These are phyloP conservation scores for Dryas alaskensis DNA, from an alignment of 306 rosid species.

Conservation along the genomic window DNA sequence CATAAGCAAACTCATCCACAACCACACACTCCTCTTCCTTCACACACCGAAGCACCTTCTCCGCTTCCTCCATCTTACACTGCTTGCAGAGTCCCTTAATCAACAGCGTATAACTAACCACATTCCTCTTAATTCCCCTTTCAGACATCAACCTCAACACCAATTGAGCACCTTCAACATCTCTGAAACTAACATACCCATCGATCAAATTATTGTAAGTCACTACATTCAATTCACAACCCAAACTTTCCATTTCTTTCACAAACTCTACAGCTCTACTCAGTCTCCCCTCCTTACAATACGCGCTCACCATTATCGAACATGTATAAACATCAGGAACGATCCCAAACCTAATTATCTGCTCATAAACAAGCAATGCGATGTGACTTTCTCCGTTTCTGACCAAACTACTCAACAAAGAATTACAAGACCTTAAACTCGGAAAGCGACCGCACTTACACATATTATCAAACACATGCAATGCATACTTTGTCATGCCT, in stretches of 20 bases:
- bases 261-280: conserved; percentile 40
- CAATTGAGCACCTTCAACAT: conserved; percentile 43
- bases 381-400: conserved; percentile 32
- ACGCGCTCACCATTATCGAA: conserved; percentile 60
- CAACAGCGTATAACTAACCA: conserved; percentile 57
- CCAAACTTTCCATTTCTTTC: conserved; percentile 54
- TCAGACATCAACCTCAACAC: conserved; percentile 55
- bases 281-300: conserved; percentile 57
- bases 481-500: conserved; percentile 57
- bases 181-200: conserved; percentile 59
- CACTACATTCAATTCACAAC: conserved; percentile 57
- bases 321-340: conserved; percentile 61
- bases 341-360: conserved; percentile 47
- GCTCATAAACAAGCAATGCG: conserved; percentile 57
- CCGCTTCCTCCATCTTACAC: conserved; percentile 58
- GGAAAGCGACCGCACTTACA: conserved; percentile 49
- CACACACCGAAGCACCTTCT: conserved; percentile 47
- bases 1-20: conserved; percentile 62
- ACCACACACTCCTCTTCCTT: conserved; percentile 41
- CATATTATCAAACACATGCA: conserved; percentile 78
- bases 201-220: conserved; percentile 68
- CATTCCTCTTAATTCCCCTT: conserved; percentile 49
- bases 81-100: conserved; percentile 61
- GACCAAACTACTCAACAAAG: conserved; percentile 60
- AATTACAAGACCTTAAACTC: conserved; percentile 69